Evolutionary conservation across 768 basidiomycete species (phyloP), one percentile per base, ranked within the genome.

Genomic region (Panellus pusillus): DNA sequence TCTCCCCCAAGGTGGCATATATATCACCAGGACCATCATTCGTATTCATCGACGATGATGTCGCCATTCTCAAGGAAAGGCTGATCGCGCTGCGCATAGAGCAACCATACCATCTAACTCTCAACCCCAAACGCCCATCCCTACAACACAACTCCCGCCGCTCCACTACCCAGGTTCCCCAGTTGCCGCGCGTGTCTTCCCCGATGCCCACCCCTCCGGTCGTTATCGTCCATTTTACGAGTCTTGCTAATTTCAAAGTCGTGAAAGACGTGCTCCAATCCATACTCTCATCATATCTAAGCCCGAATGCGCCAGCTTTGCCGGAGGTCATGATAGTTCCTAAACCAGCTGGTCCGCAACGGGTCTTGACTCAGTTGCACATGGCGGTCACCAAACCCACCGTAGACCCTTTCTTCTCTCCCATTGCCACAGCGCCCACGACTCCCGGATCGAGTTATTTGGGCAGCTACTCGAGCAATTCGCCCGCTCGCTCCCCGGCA

Each of bases 291-390:
- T 76, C 77, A 1, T 80, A 79, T 47, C 62, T 71, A 18, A 69
- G 73, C 32, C 71, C 79, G 11, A 54, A 74, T 63, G 31, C 51
- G 18, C 65, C 73, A 19, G 74, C 78, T 14, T 68, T 89, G 11
- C 87, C 97, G 1, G 97, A 99, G 62, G 83, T 99, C 27, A 91
- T 98, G 80, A 92, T 99, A 61, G 87, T 98, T 36, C 96, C 95
- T 18, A 99, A 98, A 71, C 96, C 96, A 9, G 95, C 91, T 15
- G 96, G 97, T 5, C 97, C 97, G 7, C 84, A 96, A 36, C 84
- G 96, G 9, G 87, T 98, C 62, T 74, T 99, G 61, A 95, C 94
- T 18, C 89, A 94, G 20, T 75, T 99, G 15, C 89, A 96, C 66
- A 98, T 92, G 4, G 94, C 94, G 1, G 79, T 91, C 44, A 89